Conservation (phyloP, 441 rosid genomes). For the Erodium trifolium region DNA sequence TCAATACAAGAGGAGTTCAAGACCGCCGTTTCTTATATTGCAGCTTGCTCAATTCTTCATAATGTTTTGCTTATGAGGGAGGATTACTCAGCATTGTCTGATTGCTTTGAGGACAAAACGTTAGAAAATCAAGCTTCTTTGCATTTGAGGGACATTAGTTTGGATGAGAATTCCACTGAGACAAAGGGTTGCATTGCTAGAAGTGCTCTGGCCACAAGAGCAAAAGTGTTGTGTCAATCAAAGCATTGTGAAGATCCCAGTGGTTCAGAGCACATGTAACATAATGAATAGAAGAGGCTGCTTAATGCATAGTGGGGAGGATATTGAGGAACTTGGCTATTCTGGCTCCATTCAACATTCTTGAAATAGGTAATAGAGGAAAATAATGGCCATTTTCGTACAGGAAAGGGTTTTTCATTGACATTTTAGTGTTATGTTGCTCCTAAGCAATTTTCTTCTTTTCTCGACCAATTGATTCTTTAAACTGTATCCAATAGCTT, state of each 20-base stretch:
- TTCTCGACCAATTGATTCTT: not conserved
- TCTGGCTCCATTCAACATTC: constrained; percentile 11
- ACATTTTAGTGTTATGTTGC: not conserved
- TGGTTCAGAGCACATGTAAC: constrained; percentile 4
- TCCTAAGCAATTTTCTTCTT: not conserved
- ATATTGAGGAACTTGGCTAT: not conserved
- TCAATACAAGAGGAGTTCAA: constrained; percentile 46
- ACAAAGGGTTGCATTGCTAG: constrained; percentile 28
- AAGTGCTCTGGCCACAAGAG: constrained; percentile 35
- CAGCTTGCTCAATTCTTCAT: constrained; percentile 59
- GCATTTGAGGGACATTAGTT: constrained; percentile 18
- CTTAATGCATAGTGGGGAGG: not conserved
- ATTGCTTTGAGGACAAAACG: constrained; percentile 25
- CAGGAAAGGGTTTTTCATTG: constrained; percentile 8
- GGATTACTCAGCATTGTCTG: constrained; percentile 45
- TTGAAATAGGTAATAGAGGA: constrained; percentile 21
- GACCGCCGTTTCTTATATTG: constrained; percentile 45
- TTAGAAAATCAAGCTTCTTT: constrained; percentile 20
- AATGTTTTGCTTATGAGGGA: constrained; percentile 53
- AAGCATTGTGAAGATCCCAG: constrained; percentile 17
- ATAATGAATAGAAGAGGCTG: not conserved
- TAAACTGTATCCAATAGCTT: not conserved
- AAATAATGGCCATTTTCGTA: not conserved
- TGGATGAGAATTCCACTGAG: constrained; percentile 22
- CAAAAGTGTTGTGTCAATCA: constrained; percentile 17